Conservation (phyloP, 306 rosid species). For the Benincasa hispida region DNA sequence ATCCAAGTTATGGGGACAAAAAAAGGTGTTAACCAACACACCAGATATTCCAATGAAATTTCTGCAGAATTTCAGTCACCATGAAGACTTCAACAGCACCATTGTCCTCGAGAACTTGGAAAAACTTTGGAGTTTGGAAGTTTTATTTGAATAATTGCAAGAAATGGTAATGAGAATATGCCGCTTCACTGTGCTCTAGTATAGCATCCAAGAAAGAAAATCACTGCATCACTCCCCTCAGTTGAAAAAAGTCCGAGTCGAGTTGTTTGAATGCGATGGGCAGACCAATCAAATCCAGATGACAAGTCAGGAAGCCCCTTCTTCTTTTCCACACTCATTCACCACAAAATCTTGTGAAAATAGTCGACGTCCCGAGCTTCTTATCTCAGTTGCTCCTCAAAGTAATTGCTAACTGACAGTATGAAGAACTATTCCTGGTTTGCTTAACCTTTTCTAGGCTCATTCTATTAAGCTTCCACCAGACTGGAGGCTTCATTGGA, state of each 20-base stretch:
- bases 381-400: not conserved
- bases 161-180: not conserved
- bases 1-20: too few relatives aligned
- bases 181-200: not conserved
- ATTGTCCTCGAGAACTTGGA: not conserved
- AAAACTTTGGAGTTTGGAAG: not conserved
- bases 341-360: not conserved
- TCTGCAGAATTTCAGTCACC: not conserved
- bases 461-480: conserved; percentile 24
- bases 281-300: not conserved
- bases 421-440: not conserved
- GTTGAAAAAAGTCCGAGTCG: not conserved
- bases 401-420: not conserved
- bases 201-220: not conserved
- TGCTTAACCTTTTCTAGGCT: not conserved
- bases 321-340: not conserved
- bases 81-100: not conserved
- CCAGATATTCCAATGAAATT: not conserved
- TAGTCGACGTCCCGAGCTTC: not conserved
- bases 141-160: not conserved
- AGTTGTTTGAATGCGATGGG: not conserved
- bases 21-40: not conserved
- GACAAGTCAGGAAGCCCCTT: not conserved
- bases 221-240: not conserved
- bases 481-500: conserved; percentile 34